Evolutionary conservation across 345 rosid genomes (phyloP).

Genomic region (Gossypium stocksii): DNA sequence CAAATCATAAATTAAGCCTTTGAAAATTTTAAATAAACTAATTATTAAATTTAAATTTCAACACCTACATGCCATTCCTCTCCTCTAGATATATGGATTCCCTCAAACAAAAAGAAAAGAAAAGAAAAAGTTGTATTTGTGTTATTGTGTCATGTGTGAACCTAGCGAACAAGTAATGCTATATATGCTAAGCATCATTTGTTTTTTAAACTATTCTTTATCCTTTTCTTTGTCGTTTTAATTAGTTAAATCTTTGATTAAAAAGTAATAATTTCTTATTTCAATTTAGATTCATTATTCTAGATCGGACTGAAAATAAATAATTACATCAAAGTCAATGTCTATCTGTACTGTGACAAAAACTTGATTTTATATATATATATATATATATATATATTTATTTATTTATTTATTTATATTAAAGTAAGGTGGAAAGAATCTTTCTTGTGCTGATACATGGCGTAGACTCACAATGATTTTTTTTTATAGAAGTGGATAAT

Average conservation of each 20-base stretch:
- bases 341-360: background rate
- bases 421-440: no score
- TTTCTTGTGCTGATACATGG: no score
- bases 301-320: background rate
- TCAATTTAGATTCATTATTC: background rate
- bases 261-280: conserved; percentile 1
- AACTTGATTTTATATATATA: no score
- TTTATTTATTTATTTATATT: no score
- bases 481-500: no score
- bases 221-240: conserved; percentile 6
- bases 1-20: no score
- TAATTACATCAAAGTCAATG: conserved; percentile 17
- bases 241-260: conserved; percentile 10
- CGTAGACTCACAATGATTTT: background rate
- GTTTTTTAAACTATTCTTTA: conserved; percentile 10
- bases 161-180: background rate
- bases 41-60: no score
- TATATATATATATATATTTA: no score
- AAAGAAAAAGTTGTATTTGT: background rate
- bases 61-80: background rate
- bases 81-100: background rate
- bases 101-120: background rate
- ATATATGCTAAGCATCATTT: conserved; percentile 8
- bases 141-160: background rate
- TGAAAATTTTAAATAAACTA: no score